Conservation (phyloP, 495 filamentous ascomycete genomes). For the Penicillium samsonianum region DNA sequence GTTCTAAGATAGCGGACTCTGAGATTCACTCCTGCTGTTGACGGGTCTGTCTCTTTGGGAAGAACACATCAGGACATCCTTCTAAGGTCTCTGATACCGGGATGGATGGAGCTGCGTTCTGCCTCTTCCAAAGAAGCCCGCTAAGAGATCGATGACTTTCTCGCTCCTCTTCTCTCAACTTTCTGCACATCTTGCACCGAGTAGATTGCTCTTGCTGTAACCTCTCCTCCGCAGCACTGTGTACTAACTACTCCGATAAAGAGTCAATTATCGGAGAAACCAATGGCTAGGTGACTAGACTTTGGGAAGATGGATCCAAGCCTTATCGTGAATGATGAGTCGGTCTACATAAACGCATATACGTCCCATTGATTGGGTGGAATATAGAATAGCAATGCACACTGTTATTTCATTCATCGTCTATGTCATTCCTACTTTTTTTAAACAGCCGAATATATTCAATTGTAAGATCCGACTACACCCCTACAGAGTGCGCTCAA, state of each 20-base stretch:
- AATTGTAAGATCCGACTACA: background rate
- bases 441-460: background rate
- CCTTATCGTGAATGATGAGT: no score
- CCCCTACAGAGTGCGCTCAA: constrained; percentile 16
- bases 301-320: no score
- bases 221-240: no score
- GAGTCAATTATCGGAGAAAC: no score
- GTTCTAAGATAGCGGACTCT: background rate
- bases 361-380: background rate
- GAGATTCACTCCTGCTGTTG: background rate
- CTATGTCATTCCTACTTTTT: constrained; percentile 14
- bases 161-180: background rate
- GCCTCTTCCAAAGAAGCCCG: background rate
- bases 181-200: background rate
- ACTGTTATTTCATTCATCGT: constrained; percentile 12
- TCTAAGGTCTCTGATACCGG: background rate
- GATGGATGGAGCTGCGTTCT: background rate
- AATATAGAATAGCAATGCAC: constrained; percentile 4
- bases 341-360: background rate
- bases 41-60: background rate
- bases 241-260: no score
- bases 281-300: no score
- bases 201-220: background rate
- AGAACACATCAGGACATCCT: background rate
- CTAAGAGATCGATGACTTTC: background rate